A percentile compares a stretch with the other conserved stretches of the same genome.
Evolutionary conservation across 495 filamentous ascomycete genomes (phyloP).

Genomic region (Aspergillus heteromorphus): DNA sequence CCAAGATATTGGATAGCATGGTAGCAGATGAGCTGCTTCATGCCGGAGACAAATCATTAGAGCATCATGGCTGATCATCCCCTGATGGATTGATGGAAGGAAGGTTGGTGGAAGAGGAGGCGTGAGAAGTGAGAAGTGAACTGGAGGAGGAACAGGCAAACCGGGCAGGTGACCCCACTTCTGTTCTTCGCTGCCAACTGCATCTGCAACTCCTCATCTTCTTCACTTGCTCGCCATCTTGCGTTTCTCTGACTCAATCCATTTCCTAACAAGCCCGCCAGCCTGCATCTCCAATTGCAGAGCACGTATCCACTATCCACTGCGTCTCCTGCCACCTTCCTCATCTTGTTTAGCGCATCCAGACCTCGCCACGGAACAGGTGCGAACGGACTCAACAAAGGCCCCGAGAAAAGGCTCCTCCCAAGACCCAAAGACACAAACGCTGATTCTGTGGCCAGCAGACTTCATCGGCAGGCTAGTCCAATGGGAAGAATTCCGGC

Average conservation of each 20-base stretch:
- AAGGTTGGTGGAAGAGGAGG: too few relatives aligned
- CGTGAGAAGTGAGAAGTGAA: too few relatives aligned
- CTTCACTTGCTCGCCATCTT: neutral
- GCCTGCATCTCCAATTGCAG: too few relatives aligned
- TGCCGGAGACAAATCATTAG: too few relatives aligned
- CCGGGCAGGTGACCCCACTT: neutral
- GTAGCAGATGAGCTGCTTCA: too few relatives aligned
- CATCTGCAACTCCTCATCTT: neutral
- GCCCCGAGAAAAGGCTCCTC: neutral
- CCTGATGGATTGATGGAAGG: too few relatives aligned
- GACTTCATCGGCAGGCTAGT: neutral
- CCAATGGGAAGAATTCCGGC: neutral
- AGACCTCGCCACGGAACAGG: neutral
- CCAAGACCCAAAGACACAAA: neutral
- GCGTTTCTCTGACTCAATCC: neutral
- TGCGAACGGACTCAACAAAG: neutral
- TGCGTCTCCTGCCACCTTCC: slow-evolving; percentile 1
- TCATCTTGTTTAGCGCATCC: neutral
- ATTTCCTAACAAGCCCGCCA: neutral
- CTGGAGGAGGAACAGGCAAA: too few relatives aligned
- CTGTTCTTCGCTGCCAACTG: neutral
- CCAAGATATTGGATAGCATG: too few relatives aligned
- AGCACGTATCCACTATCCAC: neutral
- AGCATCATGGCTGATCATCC: too few relatives aligned
- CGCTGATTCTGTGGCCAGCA: neutral